Percentiles rank a stretch among this genome's conserved stretches.
Conservation (phyloP, 306 rosid genomes). For the Fagus crenata region DNA sequence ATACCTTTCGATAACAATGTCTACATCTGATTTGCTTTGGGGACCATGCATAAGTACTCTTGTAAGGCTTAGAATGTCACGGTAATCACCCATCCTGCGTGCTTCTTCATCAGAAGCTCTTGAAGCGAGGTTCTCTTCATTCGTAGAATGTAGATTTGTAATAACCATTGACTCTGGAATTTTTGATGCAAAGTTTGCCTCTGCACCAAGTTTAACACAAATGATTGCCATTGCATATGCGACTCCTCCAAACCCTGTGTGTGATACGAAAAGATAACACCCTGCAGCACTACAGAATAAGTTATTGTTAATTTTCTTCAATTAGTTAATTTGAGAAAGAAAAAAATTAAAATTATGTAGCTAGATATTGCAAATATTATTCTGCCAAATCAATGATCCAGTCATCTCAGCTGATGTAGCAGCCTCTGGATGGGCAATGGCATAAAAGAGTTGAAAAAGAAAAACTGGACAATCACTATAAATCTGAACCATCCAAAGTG, state of each 20-base stretch:
- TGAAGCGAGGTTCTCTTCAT: slow-evolving; percentile 44
- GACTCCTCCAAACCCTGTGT: slow-evolving; percentile 94
- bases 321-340: background rate
- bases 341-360: background rate
- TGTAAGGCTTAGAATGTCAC: slow-evolving; percentile 90
- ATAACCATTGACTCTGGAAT: slow-evolving; percentile 42
- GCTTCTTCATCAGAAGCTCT: slow-evolving; percentile 64
- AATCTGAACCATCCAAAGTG: background rate
- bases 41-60: slow-evolving; percentile 82
- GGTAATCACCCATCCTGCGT: slow-evolving; percentile 78
- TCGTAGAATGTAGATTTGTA: slow-evolving; percentile 29
- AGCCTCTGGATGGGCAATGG: background rate
- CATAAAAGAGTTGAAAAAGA: background rate
- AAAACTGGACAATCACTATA: background rate
- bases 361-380: background rate
- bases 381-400: background rate
- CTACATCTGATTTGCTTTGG: slow-evolving; percentile 87
- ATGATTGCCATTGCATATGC: slow-evolving; percentile 82
- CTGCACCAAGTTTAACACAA: slow-evolving; percentile 65
- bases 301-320: slow-evolving; percentile 16
- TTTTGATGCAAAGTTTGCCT: slow-evolving; percentile 45
- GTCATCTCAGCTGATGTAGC: slow-evolving; percentile 1
- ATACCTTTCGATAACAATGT: slow-evolving; percentile 78
- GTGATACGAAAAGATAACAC: slow-evolving; percentile 79
- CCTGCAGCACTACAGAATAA: slow-evolving; percentile 65